These are phyloP conservation scores for Trichoderma gracile DNA, from an alignment of 2,329 filamentous ascomycete genomes.

Conservation along the genomic window DNA sequence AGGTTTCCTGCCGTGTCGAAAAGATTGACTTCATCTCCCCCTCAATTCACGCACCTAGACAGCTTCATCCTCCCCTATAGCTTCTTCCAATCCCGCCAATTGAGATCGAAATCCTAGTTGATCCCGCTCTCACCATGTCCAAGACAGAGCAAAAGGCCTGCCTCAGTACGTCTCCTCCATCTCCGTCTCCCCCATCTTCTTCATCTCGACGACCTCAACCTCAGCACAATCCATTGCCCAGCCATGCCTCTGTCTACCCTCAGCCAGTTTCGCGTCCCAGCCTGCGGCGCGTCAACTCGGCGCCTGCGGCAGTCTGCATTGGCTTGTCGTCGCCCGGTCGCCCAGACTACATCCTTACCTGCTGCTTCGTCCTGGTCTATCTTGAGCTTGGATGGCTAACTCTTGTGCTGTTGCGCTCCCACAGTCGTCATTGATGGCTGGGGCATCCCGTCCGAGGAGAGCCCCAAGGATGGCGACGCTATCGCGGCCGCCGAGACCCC, in stretches of 20 bases:
- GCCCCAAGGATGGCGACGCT: slow-evolving; percentile 87
- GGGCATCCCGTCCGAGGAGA: slow-evolving; percentile 81
- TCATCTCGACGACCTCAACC: slow-evolving; percentile 35
- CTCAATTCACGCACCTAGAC: slow-evolving; percentile 37
- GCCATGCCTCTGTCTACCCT: slow-evolving; percentile 18
- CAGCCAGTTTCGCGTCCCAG: slow-evolving; percentile 27
- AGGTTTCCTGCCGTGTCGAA: slow-evolving; percentile 5
- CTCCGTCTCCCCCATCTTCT: slow-evolving; percentile 38
- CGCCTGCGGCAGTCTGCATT: slow-evolving; percentile 28
- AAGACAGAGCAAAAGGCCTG: slow-evolving; percentile 61
- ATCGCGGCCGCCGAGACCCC: slow-evolving; percentile 93
- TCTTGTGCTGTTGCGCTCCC: slow-evolving; percentile 52
- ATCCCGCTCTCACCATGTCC: slow-evolving; percentile 45
- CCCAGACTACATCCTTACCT: slow-evolving; percentile 46
- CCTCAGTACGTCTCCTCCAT: slow-evolving; percentile 56
- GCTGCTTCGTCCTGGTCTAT: slow-evolving; percentile 56
- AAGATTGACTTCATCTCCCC: slow-evolving; percentile 24
- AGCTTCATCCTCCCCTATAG: slow-evolving; percentile 14
- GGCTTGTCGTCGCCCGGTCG: slow-evolving; percentile 23
- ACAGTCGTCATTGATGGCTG: slow-evolving; percentile 98
- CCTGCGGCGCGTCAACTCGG: slow-evolving; percentile 31
- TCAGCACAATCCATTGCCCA: slow-evolving; percentile 33
- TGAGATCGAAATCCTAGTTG: neutral
- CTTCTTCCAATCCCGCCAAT: slow-evolving; percentile 16
- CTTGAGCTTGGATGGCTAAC: slow-evolving; percentile 62